phyloP scores from a whole-genome alignment of 805 yeast genomes.

The Yamadazyma paraphyllophila region DNA sequence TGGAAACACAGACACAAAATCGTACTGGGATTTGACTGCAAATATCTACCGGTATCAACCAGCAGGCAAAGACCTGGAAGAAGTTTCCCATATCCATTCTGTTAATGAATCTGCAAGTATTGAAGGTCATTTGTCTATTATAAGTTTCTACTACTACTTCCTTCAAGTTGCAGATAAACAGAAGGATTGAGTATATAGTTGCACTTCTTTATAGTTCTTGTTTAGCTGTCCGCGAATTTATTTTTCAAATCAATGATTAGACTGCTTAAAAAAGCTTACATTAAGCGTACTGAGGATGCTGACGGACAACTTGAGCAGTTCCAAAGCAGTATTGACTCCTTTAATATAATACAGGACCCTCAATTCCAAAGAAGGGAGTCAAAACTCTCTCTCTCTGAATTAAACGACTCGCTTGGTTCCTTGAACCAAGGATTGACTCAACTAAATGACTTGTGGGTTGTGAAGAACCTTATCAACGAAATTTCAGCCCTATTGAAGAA shows the following conservation, averaged over 20 bases:
- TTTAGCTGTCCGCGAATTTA: conserved; percentile 1
- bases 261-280: conserved; percentile 9
- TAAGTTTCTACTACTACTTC: conserved; percentile 41
- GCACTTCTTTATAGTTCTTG: neutral
- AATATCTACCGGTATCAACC: conserved; percentile 38
- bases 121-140: conserved; percentile 32
- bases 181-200: neutral
- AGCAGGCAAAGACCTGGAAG: conserved; percentile 14
- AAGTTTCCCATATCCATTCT: conserved; percentile 30
- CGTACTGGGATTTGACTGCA: conserved; percentile 40
- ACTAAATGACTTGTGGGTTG: conserved; percentile 26
- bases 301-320: conserved; percentile 10
- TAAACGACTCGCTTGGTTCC: conserved; percentile 12
- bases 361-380: conserved; percentile 9
- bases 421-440: conserved; percentile 9
- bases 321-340: conserved; percentile 12
- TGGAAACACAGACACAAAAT: conserved; percentile 43
- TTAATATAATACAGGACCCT: conserved; percentile 19
- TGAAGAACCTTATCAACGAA: conserved; percentile 26
- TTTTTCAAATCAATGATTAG: conserved; percentile 7
- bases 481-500: conserved; percentile 15
- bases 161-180: conserved; percentile 26
- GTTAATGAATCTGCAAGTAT: conserved; percentile 31
- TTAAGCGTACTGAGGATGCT: neutral
- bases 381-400: conserved; percentile 12